Evolutionary conservation across 441 rosid species (phyloP).

Genomic region (Populus hybrid): DNA sequence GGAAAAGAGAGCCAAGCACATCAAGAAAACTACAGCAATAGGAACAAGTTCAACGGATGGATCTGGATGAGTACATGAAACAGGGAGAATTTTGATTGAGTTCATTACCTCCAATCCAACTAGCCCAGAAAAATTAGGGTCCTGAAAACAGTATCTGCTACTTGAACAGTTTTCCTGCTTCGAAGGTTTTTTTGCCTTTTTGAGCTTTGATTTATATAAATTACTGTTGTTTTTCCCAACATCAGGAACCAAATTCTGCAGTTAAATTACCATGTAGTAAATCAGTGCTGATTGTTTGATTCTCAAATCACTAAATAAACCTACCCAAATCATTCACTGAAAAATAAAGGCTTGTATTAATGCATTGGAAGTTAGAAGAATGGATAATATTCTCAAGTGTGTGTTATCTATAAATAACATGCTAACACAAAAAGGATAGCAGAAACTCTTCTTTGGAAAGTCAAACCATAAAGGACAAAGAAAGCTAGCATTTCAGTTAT

Average conservation of each 20-base stretch:
- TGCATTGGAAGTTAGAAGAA: not conserved
- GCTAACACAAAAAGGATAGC: not conserved
- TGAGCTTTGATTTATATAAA: constrained; percentile 26
- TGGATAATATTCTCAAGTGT: not conserved
- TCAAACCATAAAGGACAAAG: not conserved
- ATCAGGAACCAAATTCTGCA: constrained; percentile 34
- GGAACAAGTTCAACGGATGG: not conserved
- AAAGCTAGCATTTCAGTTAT: not conserved
- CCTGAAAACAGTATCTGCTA: constrained; percentile 24
- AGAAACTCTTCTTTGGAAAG: not conserved
- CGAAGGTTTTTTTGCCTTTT: constrained; percentile 20
- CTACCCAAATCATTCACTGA: not conserved
- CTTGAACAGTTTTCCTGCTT: constrained; percentile 17
- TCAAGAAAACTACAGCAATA: not conserved
- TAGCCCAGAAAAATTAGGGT: constrained; percentile 32
- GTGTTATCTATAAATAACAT: not conserved
- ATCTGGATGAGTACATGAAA: constrained; percentile 7
- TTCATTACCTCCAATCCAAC: constrained; percentile 29
- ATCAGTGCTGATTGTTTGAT: not conserved
- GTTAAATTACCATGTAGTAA: not conserved
- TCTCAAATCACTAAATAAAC: not conserved
- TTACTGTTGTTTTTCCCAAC: constrained; percentile 12
- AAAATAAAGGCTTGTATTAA: not conserved
- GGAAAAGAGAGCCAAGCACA: not conserved
- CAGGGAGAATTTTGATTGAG: not conserved